Conservation (phyloP, 1,139 yeast species). For the Nakaseomyces kungkrabaensis region DNA sequence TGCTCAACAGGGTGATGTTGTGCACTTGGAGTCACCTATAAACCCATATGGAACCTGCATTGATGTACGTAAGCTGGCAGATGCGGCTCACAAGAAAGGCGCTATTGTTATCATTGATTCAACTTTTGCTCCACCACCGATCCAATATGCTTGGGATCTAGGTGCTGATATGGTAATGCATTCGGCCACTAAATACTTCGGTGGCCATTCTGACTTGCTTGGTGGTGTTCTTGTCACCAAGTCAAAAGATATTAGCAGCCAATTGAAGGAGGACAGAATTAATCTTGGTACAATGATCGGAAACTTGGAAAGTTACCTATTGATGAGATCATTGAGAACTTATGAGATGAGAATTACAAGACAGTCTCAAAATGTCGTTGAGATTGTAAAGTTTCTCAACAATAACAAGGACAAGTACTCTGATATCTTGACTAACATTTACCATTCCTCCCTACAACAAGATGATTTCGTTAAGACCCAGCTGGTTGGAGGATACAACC, state of each 20-base stretch:
- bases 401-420: conserved; percentile 37
- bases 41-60: conserved; percentile 72
- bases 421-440: conserved; percentile 37
- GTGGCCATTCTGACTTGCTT: conserved; percentile 87
- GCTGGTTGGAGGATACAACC: conserved; percentile 53
- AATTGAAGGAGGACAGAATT: conserved; percentile 51
- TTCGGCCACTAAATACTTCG: conserved; percentile 85
- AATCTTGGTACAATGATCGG: conserved; percentile 71
- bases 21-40: conserved; percentile 80
- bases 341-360: conserved; percentile 56
- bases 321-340: conserved; percentile 73
- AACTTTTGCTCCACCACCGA: conserved; percentile 89
- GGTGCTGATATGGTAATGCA: conserved; percentile 87
- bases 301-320: conserved; percentile 62
- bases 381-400: conserved; percentile 48
- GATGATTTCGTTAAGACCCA: conserved; percentile 57
- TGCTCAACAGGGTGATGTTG: conserved; percentile 60
- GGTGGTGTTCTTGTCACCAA: conserved; percentile 71
- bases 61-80: conserved; percentile 53
- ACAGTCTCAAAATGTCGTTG: conserved; percentile 58
- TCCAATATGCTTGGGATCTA: conserved; percentile 66
- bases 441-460: conserved; percentile 68
- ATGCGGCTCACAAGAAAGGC: conserved; percentile 58
- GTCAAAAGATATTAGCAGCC: conserved; percentile 36
- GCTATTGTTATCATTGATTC: conserved; percentile 69